These are phyloP conservation scores for Dendrocalamus latiflorus DNA, from an alignment of 202 grass and related monocot genomes.

Conservation along the genomic window DNA sequence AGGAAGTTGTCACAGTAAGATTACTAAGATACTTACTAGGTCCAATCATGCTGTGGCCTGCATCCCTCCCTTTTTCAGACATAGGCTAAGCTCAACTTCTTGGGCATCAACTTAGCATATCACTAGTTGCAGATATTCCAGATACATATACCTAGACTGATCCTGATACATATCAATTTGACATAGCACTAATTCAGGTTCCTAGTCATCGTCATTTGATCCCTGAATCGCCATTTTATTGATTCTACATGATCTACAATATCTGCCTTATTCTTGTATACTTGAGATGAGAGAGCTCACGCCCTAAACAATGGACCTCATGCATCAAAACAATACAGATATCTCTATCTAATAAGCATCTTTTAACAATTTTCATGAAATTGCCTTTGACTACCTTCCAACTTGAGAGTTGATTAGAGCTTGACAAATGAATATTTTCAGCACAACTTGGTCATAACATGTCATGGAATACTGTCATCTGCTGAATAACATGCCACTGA, in stretches of 20 bases:
- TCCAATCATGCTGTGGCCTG: not conserved
- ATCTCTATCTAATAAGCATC: not conserved
- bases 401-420: not conserved
- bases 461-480: not conserved
- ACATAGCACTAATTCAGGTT: not conserved
- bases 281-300: not conserved
- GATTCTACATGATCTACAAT: not conserved
- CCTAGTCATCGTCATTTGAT: not conserved
- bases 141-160: not conserved
- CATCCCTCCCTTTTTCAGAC: not conserved
- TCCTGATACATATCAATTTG: not conserved
- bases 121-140: not conserved
- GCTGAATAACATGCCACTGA: not conserved
- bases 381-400: not conserved
- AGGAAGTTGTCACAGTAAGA: not conserved
- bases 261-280: constrained; percentile 2
- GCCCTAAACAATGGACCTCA: not conserved
- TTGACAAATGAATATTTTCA: not conserved
- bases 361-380: not conserved
- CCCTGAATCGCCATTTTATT: not conserved
- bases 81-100: not conserved
- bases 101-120: not conserved
- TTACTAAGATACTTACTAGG: not conserved
- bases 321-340: not conserved
- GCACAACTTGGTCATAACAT: not conserved